phyloP scores from a whole-genome alignment of 1,284 basidiomycete species.

The Ustilago lituana region DNA sequence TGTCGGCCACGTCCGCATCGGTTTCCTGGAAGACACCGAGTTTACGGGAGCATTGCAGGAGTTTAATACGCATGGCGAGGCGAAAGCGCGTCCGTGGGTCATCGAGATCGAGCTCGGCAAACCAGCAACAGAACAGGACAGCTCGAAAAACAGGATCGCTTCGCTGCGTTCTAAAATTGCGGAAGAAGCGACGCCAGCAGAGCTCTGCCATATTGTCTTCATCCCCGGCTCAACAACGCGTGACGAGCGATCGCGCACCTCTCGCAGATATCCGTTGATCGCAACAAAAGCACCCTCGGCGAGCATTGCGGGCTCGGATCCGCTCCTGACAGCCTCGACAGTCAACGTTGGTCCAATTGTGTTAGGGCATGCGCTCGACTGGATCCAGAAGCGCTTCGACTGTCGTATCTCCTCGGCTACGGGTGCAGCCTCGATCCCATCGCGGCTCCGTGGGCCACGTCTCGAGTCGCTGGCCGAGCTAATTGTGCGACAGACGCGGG shows the following conservation, averaged over 20 bases:
- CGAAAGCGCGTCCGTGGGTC: conserved; percentile 28
- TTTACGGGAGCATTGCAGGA: conserved; percentile 22
- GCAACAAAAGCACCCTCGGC: conserved; percentile 40
- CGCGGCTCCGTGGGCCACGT: conserved; percentile 18
- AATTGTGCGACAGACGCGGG: conserved; percentile 36
- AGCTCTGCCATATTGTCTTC: conserved; percentile 46
- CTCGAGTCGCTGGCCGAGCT: conserved; percentile 40
- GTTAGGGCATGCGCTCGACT: conserved; percentile 42
- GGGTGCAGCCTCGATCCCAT: conserved; percentile 26
- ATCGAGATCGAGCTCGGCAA: conserved; percentile 50
- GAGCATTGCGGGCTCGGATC: conserved; percentile 8
- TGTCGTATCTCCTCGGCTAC: conserved; percentile 37
- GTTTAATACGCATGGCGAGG: conserved; percentile 10
- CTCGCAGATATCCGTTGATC: conserved; percentile 35
- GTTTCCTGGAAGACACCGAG: conserved; percentile 31
- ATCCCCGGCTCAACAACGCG: conserved; percentile 23
- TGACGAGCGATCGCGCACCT: conserved; percentile 16
- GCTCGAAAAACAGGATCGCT: conserved; percentile 10
- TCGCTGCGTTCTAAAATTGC: conserved; percentile 9
- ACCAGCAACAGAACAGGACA: conserved; percentile 26
- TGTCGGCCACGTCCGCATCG: conserved; percentile 42
- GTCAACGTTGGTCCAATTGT: conserved; percentile 32
- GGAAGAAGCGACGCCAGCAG: conserved; percentile 33
- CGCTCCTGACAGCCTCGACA: conserved; percentile 9
- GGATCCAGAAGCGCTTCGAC: conserved; percentile 51